Evolutionary conservation across 495 filamentous ascomycete genomes (phyloP), one percentile per base, ranked within the genome.

Genomic region (Xylaria cubensis): DNA sequence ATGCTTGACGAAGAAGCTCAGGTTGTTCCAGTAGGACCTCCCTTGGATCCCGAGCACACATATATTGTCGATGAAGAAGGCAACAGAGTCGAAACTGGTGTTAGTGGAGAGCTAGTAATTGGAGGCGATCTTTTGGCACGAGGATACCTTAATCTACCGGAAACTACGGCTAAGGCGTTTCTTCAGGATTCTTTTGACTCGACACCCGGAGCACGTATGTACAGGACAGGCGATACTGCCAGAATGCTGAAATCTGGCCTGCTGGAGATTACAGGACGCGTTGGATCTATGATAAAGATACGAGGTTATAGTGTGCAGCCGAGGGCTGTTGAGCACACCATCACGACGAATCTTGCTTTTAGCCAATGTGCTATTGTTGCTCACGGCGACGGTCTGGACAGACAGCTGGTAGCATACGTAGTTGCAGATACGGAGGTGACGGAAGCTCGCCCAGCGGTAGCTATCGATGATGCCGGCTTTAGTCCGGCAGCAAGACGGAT

Each of bases 141-240:
- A 39, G 92, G 86, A 64, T 94, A 94, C 75, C 86, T 94, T 44
- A 93, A 94, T 70, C 85, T 91, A 9, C 88, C 88, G 1, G 90
- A 93, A 62, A 86, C 90, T 3, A 93, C 90, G 0, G 84, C 84
- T 41, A 85, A 89, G 72, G 87, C 90, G 1, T 94, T 94, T 75
- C 80, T 85, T n/a, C 71, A 83, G 0, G 82, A 91, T 73, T 84
- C 80, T 19, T 85, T 85, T 70, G 70, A 76, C 63, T 19, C 69
- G 13, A 74, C 74, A 72, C 76, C 81, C 1, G 82, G 75, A 74
- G 88, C 66, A 42, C 84, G 85, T 29, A 87, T 93, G 77, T 94
- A 94, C 74, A 84, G 88, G 39, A 94, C 92, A 2, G 92, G 92
- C 13, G 92, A 94, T 77, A 84, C 87, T 66, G 92, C 90, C 12